These are phyloP conservation scores for Aureococcus anophagefferens DNA, from an alignment of 108 stramenopile species.

Conservation along the genomic window DNA sequence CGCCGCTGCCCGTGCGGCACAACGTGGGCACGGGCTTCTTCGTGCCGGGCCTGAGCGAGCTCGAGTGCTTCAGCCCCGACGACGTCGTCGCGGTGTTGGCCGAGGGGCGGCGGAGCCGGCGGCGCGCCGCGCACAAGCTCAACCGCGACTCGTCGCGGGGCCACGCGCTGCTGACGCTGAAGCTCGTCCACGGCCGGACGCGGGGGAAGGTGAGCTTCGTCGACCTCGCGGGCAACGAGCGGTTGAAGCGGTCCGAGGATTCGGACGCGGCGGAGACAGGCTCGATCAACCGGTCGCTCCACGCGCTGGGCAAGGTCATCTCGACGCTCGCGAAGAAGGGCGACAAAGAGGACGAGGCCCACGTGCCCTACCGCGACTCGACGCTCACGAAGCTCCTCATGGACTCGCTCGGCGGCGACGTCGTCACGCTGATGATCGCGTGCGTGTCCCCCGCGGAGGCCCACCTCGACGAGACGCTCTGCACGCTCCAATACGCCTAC, in stretches of 20 bases:
- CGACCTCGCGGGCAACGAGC: conserved; percentile 40
- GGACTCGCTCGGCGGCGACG: conserved; percentile 38
- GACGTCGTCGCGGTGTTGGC: conserved; percentile 34
- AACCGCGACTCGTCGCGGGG: conserved; percentile 35
- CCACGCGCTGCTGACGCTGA: conserved; percentile 29
- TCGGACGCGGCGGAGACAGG: conserved; percentile 13
- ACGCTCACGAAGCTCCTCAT: conserved; percentile 44
- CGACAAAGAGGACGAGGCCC: background rate
- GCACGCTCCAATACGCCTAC: conserved; percentile 36
- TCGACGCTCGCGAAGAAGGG: background rate
- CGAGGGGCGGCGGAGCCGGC: conserved; percentile 35
- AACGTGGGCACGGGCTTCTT: conserved; percentile 31
- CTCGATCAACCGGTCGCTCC: conserved; percentile 20
- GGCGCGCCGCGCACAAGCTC: conserved; percentile 26
- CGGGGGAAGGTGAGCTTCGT: conserved; percentile 11
- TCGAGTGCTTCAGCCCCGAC: conserved; percentile 14
- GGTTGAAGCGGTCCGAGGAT: conserved; percentile 23
- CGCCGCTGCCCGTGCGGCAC: conserved; percentile 22
- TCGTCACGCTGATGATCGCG: conserved; percentile 38
- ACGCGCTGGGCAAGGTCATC: conserved; percentile 16
- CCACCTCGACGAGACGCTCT: conserved; percentile 36
- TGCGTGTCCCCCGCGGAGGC: conserved; percentile 33
- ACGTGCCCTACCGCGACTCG: conserved; percentile 43
- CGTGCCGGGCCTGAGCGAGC: conserved; percentile 35
- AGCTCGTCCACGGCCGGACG: background rate